Evolutionary conservation across 805 yeast genomes (phyloP).

Genomic region (Candida takata): DNA sequence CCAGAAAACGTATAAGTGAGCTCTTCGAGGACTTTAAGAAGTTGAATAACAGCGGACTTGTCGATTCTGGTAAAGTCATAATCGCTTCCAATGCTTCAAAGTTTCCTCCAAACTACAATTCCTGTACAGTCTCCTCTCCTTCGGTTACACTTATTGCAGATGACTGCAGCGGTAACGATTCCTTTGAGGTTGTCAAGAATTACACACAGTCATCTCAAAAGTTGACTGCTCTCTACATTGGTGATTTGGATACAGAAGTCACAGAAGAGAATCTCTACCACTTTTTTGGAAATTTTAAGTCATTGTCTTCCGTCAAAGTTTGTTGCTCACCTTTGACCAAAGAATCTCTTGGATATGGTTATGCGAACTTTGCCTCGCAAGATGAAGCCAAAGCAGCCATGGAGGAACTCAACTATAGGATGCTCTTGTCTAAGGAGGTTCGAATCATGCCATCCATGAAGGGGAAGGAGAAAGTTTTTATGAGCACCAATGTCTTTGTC

Average conservation of each 20-base stretch:
- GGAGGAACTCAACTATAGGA: slow-evolving; percentile 47
- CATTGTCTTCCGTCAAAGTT: slow-evolving; percentile 52
- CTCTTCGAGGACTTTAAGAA: slow-evolving; percentile 23
- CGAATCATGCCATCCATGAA: slow-evolving; percentile 51
- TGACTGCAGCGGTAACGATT: slow-evolving; percentile 9
- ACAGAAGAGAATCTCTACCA: slow-evolving; percentile 41
- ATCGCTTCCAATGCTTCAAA: too few relatives aligned
- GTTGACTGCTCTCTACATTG: slow-evolving; percentile 40
- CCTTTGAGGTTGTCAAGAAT: slow-evolving; percentile 15
- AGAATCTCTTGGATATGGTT: slow-evolving; percentile 64
- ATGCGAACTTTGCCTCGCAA: slow-evolving; percentile 49
- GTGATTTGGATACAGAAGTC: slow-evolving; percentile 47
- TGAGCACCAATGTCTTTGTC: slow-evolving; percentile 46
- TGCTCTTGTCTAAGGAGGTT: slow-evolving; percentile 35
- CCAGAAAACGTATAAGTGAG: slow-evolving; percentile 22
- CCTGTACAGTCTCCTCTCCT: neutral
- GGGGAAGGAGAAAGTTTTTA: slow-evolving; percentile 30
- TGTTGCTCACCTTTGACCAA: slow-evolving; percentile 49
- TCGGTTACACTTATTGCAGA: neutral
- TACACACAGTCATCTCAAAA: slow-evolving; percentile 6
- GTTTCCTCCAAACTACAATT: too few relatives aligned
- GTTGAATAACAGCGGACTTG: too few relatives aligned
- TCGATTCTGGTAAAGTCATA: too few relatives aligned
- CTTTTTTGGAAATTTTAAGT: slow-evolving; percentile 35
- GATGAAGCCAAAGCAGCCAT: slow-evolving; percentile 50